Evolutionary conservation across 2,329 filamentous ascomycete species (phyloP).

Genomic region (Clarireedia monteithiana): DNA sequence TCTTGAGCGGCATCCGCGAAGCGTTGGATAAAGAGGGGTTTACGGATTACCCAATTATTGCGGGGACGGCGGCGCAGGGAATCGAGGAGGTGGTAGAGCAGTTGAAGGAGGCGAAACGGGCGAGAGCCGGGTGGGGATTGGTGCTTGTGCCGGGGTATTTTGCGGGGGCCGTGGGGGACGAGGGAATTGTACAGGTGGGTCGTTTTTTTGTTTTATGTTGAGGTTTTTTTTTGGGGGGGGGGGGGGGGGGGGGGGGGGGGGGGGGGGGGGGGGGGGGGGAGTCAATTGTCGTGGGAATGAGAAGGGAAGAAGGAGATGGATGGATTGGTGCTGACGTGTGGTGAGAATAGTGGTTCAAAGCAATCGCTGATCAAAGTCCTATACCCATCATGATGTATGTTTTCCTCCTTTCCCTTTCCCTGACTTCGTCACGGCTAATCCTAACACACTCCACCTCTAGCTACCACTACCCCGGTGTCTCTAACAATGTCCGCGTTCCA

Average conservation of each 20-base stretch:
- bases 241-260: too few species aligned
- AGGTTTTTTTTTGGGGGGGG: too few species aligned
- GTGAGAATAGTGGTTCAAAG: constrained; percentile 3
- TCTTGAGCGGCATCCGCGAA: constrained; percentile 46
- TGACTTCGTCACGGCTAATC: neutral
- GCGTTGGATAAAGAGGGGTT: constrained; percentile 47
- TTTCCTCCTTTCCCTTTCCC: neutral
- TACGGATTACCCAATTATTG: constrained; percentile 51
- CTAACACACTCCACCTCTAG: constrained; percentile 20
- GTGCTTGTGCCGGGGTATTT: constrained; percentile 61
- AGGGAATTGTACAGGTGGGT: constrained; percentile 42
- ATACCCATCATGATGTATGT: constrained; percentile 8
- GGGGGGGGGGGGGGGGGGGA: too few species aligned
- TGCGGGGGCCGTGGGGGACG: constrained; percentile 48
- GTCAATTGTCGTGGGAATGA: too few species aligned
- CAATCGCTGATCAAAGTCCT: constrained; percentile 6
- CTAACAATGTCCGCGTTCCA: constrained; percentile 53
- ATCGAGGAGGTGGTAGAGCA: constrained; percentile 49
- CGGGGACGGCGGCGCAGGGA: constrained; percentile 49
- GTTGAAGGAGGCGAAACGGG: constrained; percentile 40
- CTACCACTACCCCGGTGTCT: constrained; percentile 55
- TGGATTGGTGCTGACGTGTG: constrained; percentile 9
- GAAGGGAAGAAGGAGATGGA: too few species aligned
- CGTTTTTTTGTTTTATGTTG: constrained; percentile 39
- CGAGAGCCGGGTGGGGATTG: constrained; percentile 54